phyloP scores from a whole-genome alignment of 2,329 filamentous ascomycete genomes.

The Fusarium sp. region DNA sequence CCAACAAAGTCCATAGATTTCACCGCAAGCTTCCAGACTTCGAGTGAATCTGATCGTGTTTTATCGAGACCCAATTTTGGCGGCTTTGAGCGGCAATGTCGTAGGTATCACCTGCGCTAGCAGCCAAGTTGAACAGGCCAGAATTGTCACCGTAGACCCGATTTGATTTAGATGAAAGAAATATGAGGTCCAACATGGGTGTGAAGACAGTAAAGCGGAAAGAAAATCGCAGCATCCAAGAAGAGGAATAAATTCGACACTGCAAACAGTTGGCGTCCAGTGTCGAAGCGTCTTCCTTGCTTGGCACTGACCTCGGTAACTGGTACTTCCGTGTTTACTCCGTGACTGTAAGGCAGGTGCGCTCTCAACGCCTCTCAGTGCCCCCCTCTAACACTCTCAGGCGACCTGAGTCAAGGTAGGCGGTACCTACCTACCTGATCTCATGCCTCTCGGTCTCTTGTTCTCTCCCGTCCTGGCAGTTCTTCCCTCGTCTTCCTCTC shows the following conservation, averaged over 20 bases:
- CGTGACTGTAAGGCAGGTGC: conserved; percentile 31
- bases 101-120: conserved; percentile 43
- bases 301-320: conserved; percentile 38
- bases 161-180: conserved; percentile 34
- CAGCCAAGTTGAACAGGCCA: conserved; percentile 29
- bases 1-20: conserved; percentile 22
- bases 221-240: conserved; percentile 32
- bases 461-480: conserved; percentile 23
- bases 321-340: conserved; percentile 42
- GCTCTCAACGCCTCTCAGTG: conserved; percentile 27
- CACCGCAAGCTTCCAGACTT: conserved; percentile 34
- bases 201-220: conserved; percentile 28
- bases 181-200: conserved; percentile 19
- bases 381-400: conserved; percentile 16
- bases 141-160: conserved; percentile 39
- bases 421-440: conserved; percentile 25
- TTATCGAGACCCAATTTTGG: conserved; percentile 34
- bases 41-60: conserved; percentile 14
- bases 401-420: conserved; percentile 16
- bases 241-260: conserved; percentile 34
- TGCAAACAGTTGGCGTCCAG: conserved; percentile 43
- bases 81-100: conserved; percentile 46
- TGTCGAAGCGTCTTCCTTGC: conserved; percentile 37
- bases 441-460: conserved; percentile 27
- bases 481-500: conserved; percentile 40